Evolutionary conservation across 164 flowering plant genomes (phyloP).

Genomic region (Brasenia schreberi): DNA sequence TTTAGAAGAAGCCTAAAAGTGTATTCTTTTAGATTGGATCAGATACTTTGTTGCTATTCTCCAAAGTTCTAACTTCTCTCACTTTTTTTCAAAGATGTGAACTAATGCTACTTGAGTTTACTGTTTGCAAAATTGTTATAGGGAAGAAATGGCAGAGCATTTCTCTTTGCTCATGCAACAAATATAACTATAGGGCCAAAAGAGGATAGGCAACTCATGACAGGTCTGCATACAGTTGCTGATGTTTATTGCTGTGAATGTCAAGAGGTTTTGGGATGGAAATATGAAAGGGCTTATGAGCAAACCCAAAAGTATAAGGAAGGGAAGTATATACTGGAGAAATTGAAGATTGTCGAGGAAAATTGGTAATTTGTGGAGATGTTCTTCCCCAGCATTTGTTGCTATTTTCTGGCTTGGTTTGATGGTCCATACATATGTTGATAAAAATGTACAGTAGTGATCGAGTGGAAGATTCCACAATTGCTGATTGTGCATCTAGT

Average conservation of each 20-base stretch:
- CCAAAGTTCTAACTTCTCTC: background rate
- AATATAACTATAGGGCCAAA: slow-evolving; percentile 36
- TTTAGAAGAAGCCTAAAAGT: background rate
- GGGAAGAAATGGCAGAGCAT: slow-evolving; percentile 40
- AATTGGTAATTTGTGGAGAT: slow-evolving; percentile 21
- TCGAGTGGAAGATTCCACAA: slow-evolving; percentile 13
- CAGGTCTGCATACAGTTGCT: slow-evolving; percentile 56
- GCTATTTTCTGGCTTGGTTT: slow-evolving; percentile 6
- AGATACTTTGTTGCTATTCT: background rate
- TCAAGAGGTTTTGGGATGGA: slow-evolving; percentile 48
- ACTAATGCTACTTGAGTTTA: too few species aligned
- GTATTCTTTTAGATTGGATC: background rate
- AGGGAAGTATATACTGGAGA: slow-evolving; percentile 49
- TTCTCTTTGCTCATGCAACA: slow-evolving; percentile 46
- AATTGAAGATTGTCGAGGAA: slow-evolving; percentile 35
- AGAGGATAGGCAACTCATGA: slow-evolving; percentile 39
- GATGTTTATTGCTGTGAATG: slow-evolving; percentile 47
- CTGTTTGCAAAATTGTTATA: slow-evolving; percentile 3
- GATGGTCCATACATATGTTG: slow-evolving; percentile 8
- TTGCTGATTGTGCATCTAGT: slow-evolving; percentile 2
- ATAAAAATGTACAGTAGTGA: slow-evolving; percentile 13
- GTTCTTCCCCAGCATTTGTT: background rate
- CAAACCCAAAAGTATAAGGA: slow-evolving; percentile 49
- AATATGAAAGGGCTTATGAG: slow-evolving; percentile 42
- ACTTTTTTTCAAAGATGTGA: background rate